These are phyloP conservation scores for Gaeumannomyces sp. DNA, from an alignment of 2,329 filamentous ascomycete genomes.

Conservation along the genomic window DNA sequence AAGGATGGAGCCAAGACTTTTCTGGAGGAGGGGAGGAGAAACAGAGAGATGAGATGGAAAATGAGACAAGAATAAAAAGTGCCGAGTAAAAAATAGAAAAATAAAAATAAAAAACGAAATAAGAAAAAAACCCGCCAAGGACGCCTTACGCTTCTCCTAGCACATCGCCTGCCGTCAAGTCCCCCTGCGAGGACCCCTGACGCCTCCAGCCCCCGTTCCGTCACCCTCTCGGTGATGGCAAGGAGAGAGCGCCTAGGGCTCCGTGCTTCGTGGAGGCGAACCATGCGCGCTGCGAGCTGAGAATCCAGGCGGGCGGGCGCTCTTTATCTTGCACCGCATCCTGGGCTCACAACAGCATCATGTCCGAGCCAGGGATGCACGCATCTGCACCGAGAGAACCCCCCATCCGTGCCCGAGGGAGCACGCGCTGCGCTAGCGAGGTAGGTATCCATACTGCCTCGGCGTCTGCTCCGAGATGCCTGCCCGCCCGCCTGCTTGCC, in stretches of 20 bases:
- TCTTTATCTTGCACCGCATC: background rate
- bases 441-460: background rate
- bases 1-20: background rate
- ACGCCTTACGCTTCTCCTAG: background rate
- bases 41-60: background rate
- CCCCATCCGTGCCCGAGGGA: slow-evolving; percentile 1
- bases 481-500: background rate
- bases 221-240: background rate
- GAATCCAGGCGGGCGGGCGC: background rate
- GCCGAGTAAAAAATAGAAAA: background rate
- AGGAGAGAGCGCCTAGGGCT: background rate
- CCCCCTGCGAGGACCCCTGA: background rate
- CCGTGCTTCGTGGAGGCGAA: background rate
- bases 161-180: background rate
- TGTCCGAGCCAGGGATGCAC: background rate
- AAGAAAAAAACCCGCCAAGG: background rate
- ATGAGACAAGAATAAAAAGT: background rate
- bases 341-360: background rate
- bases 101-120: background rate
- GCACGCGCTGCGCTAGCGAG: background rate
- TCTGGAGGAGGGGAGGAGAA: background rate
- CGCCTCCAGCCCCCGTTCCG: background rate
- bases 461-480: background rate
- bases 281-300: background rate
- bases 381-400: background rate